A percentile compares a stretch with the other conserved stretches of the same genome.
Conservation (phyloP, 2,329 filamentous ascomycete species). For the Exophiala oligosperma region DNA sequence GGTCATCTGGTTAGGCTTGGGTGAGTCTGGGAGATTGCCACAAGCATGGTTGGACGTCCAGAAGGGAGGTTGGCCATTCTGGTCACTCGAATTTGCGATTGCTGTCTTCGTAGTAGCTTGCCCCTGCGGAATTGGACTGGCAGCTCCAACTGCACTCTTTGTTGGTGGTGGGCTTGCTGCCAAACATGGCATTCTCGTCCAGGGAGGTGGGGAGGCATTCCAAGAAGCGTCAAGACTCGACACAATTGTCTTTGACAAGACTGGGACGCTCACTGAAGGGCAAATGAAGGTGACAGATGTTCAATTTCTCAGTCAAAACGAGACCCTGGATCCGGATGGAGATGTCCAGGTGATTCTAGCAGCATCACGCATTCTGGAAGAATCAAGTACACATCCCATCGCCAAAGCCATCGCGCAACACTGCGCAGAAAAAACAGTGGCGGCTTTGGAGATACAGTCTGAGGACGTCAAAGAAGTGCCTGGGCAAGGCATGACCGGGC, state of each 20-base stretch:
- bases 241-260: constrained; percentile 86
- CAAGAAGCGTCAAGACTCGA: constrained; percentile 78
- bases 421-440: constrained; percentile 38
- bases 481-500: constrained; percentile 59
- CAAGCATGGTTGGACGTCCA: constrained; percentile 52
- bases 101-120: constrained; percentile 85
- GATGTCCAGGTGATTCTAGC: constrained; percentile 43
- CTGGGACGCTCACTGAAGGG: constrained; percentile 75
- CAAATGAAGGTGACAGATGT: constrained; percentile 57
- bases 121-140: constrained; percentile 78
- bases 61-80: constrained; percentile 53
- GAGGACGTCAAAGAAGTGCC: constrained; percentile 54
- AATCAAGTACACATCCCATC: constrained; percentile 61
- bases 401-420: constrained; percentile 56
- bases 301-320: constrained; percentile 37
- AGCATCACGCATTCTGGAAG: constrained; percentile 54
- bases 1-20: constrained; percentile 48
- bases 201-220: constrained; percentile 82
- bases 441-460: constrained; percentile 29
- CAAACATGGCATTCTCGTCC: constrained; percentile 75
- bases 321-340: neutral
- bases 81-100: constrained; percentile 67
- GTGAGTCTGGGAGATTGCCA: constrained; percentile 43
- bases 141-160: constrained; percentile 84
- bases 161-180: constrained; percentile 79